Evolutionary conservation across 371 early-diverging fungal species (phyloP).

Genomic region (Phascolomyces articulosus): DNA sequence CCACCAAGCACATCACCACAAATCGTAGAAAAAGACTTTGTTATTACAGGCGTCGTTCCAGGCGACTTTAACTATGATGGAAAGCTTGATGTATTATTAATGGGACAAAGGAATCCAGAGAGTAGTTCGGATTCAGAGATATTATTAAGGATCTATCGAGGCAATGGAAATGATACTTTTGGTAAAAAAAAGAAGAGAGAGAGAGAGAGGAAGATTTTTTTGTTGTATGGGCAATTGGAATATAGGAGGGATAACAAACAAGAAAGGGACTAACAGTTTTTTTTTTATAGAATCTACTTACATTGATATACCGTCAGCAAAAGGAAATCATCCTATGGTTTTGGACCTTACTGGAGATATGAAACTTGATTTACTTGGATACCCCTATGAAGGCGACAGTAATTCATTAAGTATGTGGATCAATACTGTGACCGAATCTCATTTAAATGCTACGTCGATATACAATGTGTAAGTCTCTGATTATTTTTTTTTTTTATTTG

Average conservation of each 20-base stretch:
- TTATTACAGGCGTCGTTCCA: slow-evolving; percentile 78
- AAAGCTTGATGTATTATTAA: slow-evolving; percentile 78
- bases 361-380: slow-evolving; percentile 80
- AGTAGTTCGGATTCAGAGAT: slow-evolving; percentile 47
- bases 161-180: slow-evolving; percentile 70
- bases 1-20: slow-evolving; percentile 27
- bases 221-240: not conserved
- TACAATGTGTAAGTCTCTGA: slow-evolving; percentile 43
- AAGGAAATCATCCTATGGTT: slow-evolving; percentile 73
- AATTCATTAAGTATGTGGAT: slow-evolving; percentile 58
- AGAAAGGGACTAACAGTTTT: not conserved
- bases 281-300: slow-evolving; percentile 37
- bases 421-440: slow-evolving; percentile 37
- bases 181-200: slow-evolving; percentile 32
- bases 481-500: too few relatives aligned
- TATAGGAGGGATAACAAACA: too few relatives aligned
- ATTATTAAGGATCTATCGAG: slow-evolving; percentile 69
- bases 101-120: slow-evolving; percentile 54
- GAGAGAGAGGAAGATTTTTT: not conserved
- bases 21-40: slow-evolving; percentile 32
- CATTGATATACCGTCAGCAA: slow-evolving; percentile 58
- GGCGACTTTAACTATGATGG: slow-evolving; percentile 91
- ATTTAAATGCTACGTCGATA: slow-evolving; percentile 19
- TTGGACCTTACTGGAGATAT: slow-evolving; percentile 83
- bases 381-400: slow-evolving; percentile 41